Percentiles rank a stretch among this genome's conserved stretches.
Evolutionary conservation across 306 rosid species (phyloP).

Genomic region (Pyrus bretschneideri): DNA sequence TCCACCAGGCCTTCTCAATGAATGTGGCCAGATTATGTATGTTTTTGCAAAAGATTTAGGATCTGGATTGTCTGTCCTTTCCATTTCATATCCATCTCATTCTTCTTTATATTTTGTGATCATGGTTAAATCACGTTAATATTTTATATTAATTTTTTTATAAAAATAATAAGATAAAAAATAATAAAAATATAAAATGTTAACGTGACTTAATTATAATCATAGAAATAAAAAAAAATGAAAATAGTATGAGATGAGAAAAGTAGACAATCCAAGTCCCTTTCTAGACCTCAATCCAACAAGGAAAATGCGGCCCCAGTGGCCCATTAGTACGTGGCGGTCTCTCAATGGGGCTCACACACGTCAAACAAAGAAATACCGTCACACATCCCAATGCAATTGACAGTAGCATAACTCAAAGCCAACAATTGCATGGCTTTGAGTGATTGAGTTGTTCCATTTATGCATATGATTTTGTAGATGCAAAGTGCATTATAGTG

Average conservation of each 20-base stretch:
- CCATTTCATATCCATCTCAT: too few relatives aligned
- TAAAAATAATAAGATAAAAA: too few relatives aligned
- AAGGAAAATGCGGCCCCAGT: neutral
- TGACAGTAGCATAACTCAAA: neutral
- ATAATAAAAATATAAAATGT: too few relatives aligned
- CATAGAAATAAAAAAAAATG: too few relatives aligned
- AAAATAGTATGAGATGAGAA: accelerated
- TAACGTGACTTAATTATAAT: too few relatives aligned
- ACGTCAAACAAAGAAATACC: neutral
- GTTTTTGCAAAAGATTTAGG: too few relatives aligned
- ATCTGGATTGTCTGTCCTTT: too few relatives aligned
- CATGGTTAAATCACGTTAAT: accelerated
- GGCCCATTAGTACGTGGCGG: too few relatives aligned
- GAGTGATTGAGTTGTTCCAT: neutral
- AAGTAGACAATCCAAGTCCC: too few relatives aligned
- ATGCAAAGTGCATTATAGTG: too few relatives aligned
- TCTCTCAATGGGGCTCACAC: neutral
- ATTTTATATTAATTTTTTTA: too few relatives aligned
- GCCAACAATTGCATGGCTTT: neutral
- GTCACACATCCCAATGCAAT: neutral
- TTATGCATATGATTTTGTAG: neutral
- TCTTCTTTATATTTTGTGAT: too few relatives aligned
- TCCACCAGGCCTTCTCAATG: neutral
- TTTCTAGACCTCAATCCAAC: neutral
- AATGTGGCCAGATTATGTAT: neutral